Conservation (phyloP, 2,329 filamentous ascomycete genomes). For the Plenodomus biglobosus region DNA sequence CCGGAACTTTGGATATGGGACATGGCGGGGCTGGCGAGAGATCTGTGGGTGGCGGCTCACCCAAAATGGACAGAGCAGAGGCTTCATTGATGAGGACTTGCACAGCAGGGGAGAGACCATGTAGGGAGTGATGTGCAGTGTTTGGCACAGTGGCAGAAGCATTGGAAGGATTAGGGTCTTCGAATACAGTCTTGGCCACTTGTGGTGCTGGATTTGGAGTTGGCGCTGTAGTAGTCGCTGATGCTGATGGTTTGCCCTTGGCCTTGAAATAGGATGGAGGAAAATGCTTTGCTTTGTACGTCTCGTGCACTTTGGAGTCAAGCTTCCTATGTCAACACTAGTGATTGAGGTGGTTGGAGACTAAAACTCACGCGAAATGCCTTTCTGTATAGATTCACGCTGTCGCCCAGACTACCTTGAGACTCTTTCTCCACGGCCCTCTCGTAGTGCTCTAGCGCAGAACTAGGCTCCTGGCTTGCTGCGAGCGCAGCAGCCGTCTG, state of each 20-base stretch:
- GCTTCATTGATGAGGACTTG: conserved; percentile 77
- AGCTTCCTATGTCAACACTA: conserved; percentile 56
- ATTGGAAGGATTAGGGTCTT: conserved; percentile 51
- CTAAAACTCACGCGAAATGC: conserved; percentile 71
- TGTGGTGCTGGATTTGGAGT: conserved; percentile 23
- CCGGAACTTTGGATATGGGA: conserved; percentile 73
- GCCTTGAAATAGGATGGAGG: conserved; percentile 59
- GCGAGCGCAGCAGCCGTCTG: conserved; percentile 31
- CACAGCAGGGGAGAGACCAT: conserved; percentile 58
- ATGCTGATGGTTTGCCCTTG: conserved; percentile 17
- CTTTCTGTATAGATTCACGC: conserved; percentile 81
- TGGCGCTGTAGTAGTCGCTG: conserved; percentile 37
- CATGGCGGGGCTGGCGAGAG: conserved; percentile 74
- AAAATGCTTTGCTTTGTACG: conserved; percentile 91
- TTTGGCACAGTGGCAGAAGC: conserved; percentile 56
- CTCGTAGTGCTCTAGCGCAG: conserved; percentile 91
- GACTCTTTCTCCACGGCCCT: conserved; percentile 85
- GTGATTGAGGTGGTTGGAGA: not conserved
- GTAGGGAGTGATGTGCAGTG: conserved; percentile 59
- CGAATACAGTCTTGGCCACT: conserved; percentile 25
- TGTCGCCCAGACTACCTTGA: conserved; percentile 84
- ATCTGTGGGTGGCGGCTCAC: conserved; percentile 68
- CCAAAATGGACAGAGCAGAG: conserved; percentile 67
- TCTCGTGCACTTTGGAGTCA: conserved; percentile 79
- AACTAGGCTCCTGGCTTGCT: conserved; percentile 58